Base-by-base conservation (phyloP, 257 asterid genomes). In the Henckelia pumila region DNA sequence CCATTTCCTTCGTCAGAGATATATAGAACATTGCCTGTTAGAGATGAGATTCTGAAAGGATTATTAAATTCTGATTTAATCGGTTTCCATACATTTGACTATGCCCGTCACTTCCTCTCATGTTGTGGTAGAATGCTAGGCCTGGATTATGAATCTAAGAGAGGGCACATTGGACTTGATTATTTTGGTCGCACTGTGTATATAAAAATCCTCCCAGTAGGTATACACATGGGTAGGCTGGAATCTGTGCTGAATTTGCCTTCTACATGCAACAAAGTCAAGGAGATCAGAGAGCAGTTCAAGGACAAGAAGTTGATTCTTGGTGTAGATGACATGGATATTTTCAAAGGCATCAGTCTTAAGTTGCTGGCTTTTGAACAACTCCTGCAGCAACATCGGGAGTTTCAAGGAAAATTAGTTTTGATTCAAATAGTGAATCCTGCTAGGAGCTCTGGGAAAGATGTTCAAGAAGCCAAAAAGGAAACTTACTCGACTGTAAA, bases 241-340 rank as follows among this genome's bases (percentile, higher is more conserved):
- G 87, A 84, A 74, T 89, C 92, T 10, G 96, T 89, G 29, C 32
- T 91, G 73, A 85, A 85, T 75, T 81, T 82, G 72, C 76, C 78
- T 68, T 85, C 92, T 33, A 89, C 96, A 2, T 66, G 75, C 76
- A 78, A 73, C 55, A 87, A 84, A 71, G 83, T 87, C 76, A 85
- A 81, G 73, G 96, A 89, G 68, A 77, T 89, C 70, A 89, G 69
- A 53, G 83, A 86, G 57, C 77, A 70, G 74, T 91, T 89, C 78
- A 75, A 76, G 73, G 96, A 83, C 69, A 87, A 87, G 81, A 86
- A 79, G 72, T 21, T 91, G 59, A 82, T 91, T 65, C 88, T 91
- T n/a, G 98, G 98, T 57, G 88, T 91, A 67, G 98, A 91, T 66
- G 98, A 91, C 78, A 88, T 91, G 98, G 98, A 91, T 70, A 91